Percentiles rank a stretch among this genome's conserved stretches.
Evolutionary conservation across 78 protist genomes (phyloP).

Genomic region (Dictyostelium discoideum): DNA sequence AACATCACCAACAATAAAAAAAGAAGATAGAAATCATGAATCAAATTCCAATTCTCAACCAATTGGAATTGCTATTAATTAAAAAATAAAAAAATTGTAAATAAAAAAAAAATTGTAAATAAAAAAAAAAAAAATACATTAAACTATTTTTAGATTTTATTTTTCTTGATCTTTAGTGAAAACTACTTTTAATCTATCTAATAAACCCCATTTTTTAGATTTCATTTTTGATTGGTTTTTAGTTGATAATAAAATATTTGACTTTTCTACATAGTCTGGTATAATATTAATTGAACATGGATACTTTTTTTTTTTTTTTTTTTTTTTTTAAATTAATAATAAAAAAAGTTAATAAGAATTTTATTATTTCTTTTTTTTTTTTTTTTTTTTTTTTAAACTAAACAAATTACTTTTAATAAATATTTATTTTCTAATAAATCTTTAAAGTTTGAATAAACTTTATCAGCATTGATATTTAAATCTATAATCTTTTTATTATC

Average conservation of each 20-base stretch:
- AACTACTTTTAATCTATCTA: slow-evolving; percentile 51
- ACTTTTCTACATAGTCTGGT: slow-evolving; percentile 54
- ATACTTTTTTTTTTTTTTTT: slow-evolving; percentile 3
- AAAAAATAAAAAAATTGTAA: background rate
- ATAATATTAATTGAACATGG: slow-evolving; percentile 45
- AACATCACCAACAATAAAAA: background rate
- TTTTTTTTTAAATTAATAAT: background rate
- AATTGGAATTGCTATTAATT: background rate
- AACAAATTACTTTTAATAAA: slow-evolving; percentile 27
- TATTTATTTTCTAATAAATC: slow-evolving; percentile 50
- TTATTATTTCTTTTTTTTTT: background rate
- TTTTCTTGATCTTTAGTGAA: slow-evolving; percentile 18
- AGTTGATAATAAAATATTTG: slow-evolving; percentile 55
- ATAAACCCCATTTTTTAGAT: slow-evolving; percentile 62
- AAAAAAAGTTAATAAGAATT: background rate
- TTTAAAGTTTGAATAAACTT: slow-evolving; percentile 32
- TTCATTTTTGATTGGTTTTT: slow-evolving; percentile 51
- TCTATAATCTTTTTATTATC: slow-evolving; percentile 11
- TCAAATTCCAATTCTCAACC: background rate
- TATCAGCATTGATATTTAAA: slow-evolving; percentile 9
- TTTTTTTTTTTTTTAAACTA: background rate
- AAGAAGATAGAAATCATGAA: background rate
- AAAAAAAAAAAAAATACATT: background rate
- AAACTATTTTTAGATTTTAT: background rate
- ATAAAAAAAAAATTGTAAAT: background rate